phyloP scores from a whole-genome alignment of 257 asterid genomes.

The Ehretia macrophylla region DNA sequence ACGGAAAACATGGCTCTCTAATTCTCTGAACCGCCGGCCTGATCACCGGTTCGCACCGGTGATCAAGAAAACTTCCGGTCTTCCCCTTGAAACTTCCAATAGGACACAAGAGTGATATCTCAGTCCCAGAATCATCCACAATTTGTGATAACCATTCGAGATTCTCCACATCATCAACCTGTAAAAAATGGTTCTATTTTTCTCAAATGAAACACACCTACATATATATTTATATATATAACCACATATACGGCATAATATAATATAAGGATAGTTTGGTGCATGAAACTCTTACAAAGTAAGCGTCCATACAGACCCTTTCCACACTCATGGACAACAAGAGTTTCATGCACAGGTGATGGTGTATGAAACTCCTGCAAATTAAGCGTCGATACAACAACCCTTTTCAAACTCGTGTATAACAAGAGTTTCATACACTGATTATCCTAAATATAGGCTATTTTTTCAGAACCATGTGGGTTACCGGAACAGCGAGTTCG shows the following conservation, averaged over 20 bases:
- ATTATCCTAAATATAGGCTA: no score
- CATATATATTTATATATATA: neutral
- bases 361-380: no score
- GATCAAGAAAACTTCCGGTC: constrained; percentile 21
- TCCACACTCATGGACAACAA: neutral
- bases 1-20: constrained; percentile 27
- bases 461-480: neutral
- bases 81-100: constrained; percentile 28
- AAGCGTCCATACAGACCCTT: no score
- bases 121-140: constrained; percentile 60
- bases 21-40: constrained; percentile 25
- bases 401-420: neutral
- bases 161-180: constrained; percentile 78
- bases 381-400: no score
- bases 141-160: constrained; percentile 81
- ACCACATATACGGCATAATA: no score
- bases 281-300: no score
- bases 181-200: constrained; percentile 5
- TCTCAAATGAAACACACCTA: neutral
- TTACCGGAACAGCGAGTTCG: constrained; percentile 58
- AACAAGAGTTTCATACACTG: neutral
- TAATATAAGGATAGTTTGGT: no score
- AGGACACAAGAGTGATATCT: constrained; percentile 41
- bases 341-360: neutral
- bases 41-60: constrained; percentile 27